A percentile compares a stretch with the other conserved stretches of the same genome.
Conservation (phyloP, 2,329 filamentous ascomycete species). For the Zarea fungicola region DNA sequence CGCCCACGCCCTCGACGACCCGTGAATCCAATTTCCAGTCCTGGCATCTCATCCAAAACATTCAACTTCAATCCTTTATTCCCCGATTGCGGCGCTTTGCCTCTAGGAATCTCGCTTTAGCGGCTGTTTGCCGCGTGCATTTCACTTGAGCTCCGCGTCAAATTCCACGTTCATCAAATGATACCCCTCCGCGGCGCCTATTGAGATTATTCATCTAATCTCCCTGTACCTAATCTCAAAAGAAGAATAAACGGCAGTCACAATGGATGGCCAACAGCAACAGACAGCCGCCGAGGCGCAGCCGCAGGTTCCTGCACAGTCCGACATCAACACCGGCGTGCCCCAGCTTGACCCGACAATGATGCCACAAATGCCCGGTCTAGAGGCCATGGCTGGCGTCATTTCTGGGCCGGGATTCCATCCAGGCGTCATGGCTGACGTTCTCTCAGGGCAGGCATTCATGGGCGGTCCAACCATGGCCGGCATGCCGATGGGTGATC, state of each 20-base stretch:
- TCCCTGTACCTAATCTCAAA: too few species aligned
- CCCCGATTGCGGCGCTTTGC: not conserved
- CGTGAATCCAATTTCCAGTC: not conserved
- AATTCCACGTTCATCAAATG: too few species aligned
- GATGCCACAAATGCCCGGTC: slow-evolving; percentile 19
- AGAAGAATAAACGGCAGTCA: too few species aligned
- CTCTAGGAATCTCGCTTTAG: not conserved
- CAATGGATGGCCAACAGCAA: not conserved
- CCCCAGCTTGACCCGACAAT: slow-evolving; percentile 19
- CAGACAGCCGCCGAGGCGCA: slow-evolving; percentile 1
- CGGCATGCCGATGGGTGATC: slow-evolving; percentile 22
- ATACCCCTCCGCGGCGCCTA: too few species aligned
- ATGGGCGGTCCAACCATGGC: not conserved
- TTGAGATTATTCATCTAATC: too few species aligned
- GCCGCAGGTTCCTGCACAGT: slow-evolving; percentile 9
- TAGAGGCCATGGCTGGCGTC: slow-evolving; percentile 19
- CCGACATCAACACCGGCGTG: slow-evolving; percentile 16
- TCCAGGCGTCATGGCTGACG: slow-evolving; percentile 19
- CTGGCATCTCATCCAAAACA: not conserved
- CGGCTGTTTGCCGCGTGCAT: slow-evolving; percentile 4
- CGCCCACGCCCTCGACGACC: not conserved
- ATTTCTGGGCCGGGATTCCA: slow-evolving; percentile 12
- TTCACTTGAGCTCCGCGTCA: slow-evolving; percentile 2
- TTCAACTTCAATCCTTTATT: not conserved
- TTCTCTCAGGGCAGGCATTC: slow-evolving; percentile 8